These are phyloP conservation scores for Brassica juncea DNA, from an alignment of 345 rosid genomes.

Conservation along the genomic window DNA sequence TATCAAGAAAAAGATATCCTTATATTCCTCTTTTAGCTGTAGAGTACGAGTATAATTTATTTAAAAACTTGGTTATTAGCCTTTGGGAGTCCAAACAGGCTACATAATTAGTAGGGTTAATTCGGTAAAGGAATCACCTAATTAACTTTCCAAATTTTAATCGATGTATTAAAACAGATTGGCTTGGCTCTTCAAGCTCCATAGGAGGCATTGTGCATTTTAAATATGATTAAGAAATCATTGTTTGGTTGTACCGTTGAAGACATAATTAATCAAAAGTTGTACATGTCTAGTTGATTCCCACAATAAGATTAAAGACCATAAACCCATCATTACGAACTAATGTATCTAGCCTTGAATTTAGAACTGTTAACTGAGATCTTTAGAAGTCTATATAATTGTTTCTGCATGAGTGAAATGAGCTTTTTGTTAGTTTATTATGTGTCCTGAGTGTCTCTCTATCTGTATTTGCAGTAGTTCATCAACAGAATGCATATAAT, in stretches of 20 bases:
- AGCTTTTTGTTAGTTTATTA: background rate
- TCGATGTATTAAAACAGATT: conserved; percentile 17
- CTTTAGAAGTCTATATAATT: background rate
- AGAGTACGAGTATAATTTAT: conserved; percentile 2
- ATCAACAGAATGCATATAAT: background rate
- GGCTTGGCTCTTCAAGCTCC: conserved; percentile 42
- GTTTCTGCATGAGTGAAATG: background rate
- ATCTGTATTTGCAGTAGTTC: background rate
- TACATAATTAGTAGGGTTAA: conserved; percentile 15
- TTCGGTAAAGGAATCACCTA: conserved; percentile 27
- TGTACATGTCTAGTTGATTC: conserved; percentile 37
- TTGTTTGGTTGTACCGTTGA: conserved; percentile 15
- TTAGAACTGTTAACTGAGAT: conserved; percentile 15
- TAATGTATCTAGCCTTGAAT: conserved; percentile 3
- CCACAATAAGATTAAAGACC: conserved; percentile 21
- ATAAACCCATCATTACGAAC: conserved; percentile 23
- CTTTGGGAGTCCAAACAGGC: conserved; percentile 24
- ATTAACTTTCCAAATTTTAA: conserved; percentile 13
- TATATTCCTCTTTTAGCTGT: conserved; percentile 12
- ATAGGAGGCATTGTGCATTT: conserved; percentile 27
- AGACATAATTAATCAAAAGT: conserved; percentile 9
- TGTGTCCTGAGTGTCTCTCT: background rate
- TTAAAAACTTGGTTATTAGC: background rate
- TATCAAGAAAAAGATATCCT: background rate
- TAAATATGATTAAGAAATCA: background rate